These are phyloP conservation scores for Didymosphaeria variabile DNA, from an alignment of 2,329 filamentous ascomycete genomes.

Conservation along the genomic window DNA sequence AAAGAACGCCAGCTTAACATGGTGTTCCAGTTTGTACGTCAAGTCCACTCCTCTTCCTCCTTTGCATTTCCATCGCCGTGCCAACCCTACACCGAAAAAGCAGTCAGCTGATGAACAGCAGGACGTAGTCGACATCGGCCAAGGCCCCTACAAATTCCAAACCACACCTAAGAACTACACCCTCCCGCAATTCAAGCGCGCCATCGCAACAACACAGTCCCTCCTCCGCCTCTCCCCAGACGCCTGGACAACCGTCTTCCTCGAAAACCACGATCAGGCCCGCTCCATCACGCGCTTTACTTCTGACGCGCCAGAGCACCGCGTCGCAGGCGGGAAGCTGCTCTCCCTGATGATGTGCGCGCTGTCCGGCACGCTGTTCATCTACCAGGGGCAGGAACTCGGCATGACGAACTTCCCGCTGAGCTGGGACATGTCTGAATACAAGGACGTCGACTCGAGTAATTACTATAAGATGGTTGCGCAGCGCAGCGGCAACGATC, in stretches of 20 bases:
- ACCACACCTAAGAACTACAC: conserved; percentile 45
- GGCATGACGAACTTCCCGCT: conserved; percentile 60
- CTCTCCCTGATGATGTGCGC: conserved; percentile 59
- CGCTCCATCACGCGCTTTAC: conserved; percentile 59
- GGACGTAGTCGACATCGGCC: conserved; percentile 52
- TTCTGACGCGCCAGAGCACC: conserved; percentile 57
- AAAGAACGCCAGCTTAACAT: conserved; percentile 70
- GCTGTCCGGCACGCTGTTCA: conserved; percentile 59
- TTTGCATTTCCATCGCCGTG: too few relatives aligned
- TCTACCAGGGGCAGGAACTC: conserved; percentile 62
- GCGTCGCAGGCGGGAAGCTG: conserved; percentile 58
- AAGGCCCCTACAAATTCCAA: conserved; percentile 49
- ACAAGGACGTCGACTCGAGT: conserved; percentile 63
- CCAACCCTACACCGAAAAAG: neutral
- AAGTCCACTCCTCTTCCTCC: too few relatives aligned
- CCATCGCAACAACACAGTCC: conserved; percentile 42
- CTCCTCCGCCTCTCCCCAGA: conserved; percentile 40
- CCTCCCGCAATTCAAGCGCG: conserved; percentile 42
- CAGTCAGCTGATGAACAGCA: conserved; percentile 23
- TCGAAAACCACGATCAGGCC: conserved; percentile 64
- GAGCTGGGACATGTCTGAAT: conserved; percentile 55
- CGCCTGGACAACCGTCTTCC: conserved; percentile 61
- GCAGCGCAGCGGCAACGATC: conserved; percentile 35
- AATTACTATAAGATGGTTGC: conserved; percentile 59
- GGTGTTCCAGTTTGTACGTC: conserved; percentile 66